Percentiles rank a stretch among this genome's conserved stretches.
phyloP scores from a whole-genome alignment of 2,329 filamentous ascomycete genomes.

The Trichoderma gracile region DNA sequence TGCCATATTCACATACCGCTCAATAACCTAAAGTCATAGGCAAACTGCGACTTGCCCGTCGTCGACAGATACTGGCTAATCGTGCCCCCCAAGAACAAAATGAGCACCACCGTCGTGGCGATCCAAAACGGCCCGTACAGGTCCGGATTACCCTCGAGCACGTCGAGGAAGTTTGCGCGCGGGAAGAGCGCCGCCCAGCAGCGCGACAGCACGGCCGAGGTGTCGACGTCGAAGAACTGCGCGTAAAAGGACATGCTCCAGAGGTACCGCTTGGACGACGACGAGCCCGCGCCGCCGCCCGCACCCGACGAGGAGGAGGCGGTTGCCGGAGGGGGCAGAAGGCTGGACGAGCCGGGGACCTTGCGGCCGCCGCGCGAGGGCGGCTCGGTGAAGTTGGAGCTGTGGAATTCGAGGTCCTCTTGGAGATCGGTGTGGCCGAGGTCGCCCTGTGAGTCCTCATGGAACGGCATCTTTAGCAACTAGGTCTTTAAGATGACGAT shows the following conservation, averaged over 20 bases:
- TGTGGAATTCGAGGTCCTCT: constrained; percentile 99
- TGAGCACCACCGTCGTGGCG: constrained; percentile 93
- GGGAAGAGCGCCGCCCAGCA: constrained; percentile 90
- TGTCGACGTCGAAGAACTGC: constrained; percentile 99
- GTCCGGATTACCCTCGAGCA: constrained; percentile 94
- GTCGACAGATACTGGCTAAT: constrained; percentile 85
- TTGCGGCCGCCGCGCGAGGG: constrained; percentile 45
- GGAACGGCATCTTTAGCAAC: constrained; percentile 18
- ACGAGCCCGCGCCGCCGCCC: constrained; percentile 34
- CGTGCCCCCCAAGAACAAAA: constrained; percentile 91
- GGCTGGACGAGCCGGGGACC: constrained; percentile 40
- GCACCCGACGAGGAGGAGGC: constrained; percentile 42
- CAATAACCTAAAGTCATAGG: constrained; percentile 87
- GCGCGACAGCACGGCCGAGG: constrained; percentile 79
- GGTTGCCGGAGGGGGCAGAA: constrained; percentile 60
- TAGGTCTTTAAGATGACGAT: background rate
- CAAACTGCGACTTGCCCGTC: constrained; percentile 70
- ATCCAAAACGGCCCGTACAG: constrained; percentile 99
- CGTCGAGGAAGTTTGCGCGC: constrained; percentile 91
- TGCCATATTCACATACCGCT: constrained; percentile 60
- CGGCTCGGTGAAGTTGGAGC: constrained; percentile 73
- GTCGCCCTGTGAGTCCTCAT: constrained; percentile 71
- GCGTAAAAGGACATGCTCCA: constrained; percentile 94
- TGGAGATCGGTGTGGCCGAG: constrained; percentile 97
- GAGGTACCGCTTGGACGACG: constrained; percentile 78